phyloP scores from a whole-genome alignment of 2,329 filamentous ascomycete species.

The Dryadomyces sulphureus region DNA sequence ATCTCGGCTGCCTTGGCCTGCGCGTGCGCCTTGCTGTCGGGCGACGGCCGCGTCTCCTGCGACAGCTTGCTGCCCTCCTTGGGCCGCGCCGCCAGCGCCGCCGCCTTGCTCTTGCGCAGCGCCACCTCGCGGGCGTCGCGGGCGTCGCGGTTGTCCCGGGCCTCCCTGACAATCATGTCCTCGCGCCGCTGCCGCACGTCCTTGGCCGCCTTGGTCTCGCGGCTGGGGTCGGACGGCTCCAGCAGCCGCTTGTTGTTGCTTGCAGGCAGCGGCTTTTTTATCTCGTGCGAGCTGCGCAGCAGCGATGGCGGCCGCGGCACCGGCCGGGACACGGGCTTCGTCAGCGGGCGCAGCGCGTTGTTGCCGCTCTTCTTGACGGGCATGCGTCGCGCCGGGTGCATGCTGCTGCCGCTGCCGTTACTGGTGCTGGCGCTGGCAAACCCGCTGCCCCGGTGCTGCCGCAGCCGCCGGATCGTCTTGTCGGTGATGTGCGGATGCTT shows the following conservation, averaged over 20 bases:
- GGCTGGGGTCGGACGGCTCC: constrained; percentile 1
- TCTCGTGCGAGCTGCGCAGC: constrained; percentile 8
- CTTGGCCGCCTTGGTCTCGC: constrained; percentile 7
- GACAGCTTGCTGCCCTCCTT: constrained; percentile 9
- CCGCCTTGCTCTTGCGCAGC: constrained; percentile 4
- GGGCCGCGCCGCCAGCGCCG: constrained; percentile 4
- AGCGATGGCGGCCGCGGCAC: constrained; percentile 4
- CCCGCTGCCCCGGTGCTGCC: constrained; percentile 2
- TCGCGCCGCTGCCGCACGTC: constrained; percentile 8
- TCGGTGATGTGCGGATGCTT: constrained; percentile 50
- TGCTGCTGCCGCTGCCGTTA: too few relatives aligned
- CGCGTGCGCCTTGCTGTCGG: not conserved
- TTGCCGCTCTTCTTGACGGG: constrained; percentile 8
- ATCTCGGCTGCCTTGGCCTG: not conserved
- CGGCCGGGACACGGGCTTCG: constrained; percentile 6
- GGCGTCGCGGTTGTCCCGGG: constrained; percentile 4
- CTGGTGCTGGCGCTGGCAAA: not conserved
- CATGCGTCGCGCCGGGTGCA: not conserved
- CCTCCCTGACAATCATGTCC: constrained; percentile 6
- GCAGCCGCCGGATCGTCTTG: constrained; percentile 9
- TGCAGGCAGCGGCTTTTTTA: too few relatives aligned
- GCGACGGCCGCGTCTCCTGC: constrained; percentile 7
- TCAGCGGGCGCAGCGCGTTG: constrained; percentile 9
- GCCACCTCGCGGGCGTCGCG: not conserved
- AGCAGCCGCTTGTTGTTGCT: too few relatives aligned